Base-by-base conservation (phyloP, 345 rosid species). In the Excoecaria agallocha region DNA sequence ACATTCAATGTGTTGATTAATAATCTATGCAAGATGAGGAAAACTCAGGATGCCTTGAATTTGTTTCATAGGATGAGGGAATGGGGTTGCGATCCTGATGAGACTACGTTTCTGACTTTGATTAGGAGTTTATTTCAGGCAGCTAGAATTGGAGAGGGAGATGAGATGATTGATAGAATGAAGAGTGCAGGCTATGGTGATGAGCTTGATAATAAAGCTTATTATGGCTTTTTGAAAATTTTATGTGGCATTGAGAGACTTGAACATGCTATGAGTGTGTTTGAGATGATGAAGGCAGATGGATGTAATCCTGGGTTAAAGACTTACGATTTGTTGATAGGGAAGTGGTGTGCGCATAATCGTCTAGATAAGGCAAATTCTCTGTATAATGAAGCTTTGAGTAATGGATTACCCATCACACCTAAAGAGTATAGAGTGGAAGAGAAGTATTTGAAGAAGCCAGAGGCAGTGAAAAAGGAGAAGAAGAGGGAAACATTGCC, bases 241-340 rank as follows among this genome's bases (percentile, higher is more conserved):
- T 75, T 95, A 80, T 91, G 97, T 72, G 99, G 99, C 60, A 88
- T 95, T 78, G 98, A 95, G 90, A 91, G 99, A 88, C 70, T 91
- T 84, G 96, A 95, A 78, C 99, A 95, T 72, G 97, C 96, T 1
- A 83, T 93, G 93, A 81, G 66, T 68, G 89, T 95, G 74, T 95
- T 91, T 68, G 83, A 86, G 82, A 91, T 74, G 83, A 93, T 95
- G 97, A 95, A 95, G 81, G 87, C 80, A 0, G 89, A 85, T 80
- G 87, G 91, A 15, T 81, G 90, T 78, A 85, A 86, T 65, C 99
- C 97, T 0, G 96, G 94, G 70, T 76, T 90, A 65, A 86, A 89
- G 86, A 91, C 92, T 48, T 95, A 90, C 50, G 92, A 93, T 80
- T 69, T 95, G 84, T 85, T 95, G 82, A 90, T 93, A 85, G 88